Evolutionary conservation across 768 basidiomycete genomes (phyloP).

Genomic region (Pisolithus microcarpus): DNA sequence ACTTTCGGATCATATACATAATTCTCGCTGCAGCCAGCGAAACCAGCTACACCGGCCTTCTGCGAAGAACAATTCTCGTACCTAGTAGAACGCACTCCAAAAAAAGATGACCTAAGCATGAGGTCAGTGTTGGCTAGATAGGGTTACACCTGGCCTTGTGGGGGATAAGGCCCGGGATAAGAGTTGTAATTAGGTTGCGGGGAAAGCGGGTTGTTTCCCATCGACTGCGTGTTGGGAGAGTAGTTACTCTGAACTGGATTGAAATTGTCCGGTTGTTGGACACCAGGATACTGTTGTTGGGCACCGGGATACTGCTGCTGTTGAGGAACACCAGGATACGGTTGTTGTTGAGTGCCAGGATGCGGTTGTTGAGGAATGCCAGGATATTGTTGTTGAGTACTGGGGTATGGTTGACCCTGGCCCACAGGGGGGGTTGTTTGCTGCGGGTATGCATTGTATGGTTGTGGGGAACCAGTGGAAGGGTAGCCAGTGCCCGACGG

Average conservation of each 20-base stretch:
- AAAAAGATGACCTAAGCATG: neutral
- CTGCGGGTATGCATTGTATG: conserved; percentile 5
- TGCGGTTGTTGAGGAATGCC: too few relatives aligned
- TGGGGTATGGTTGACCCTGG: neutral
- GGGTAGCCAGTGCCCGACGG: neutral
- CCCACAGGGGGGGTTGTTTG: conserved; percentile 1
- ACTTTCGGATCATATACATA: too few relatives aligned
- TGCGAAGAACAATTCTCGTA: neutral
- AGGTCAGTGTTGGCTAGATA: conserved; percentile 8
- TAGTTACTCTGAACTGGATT: conserved; percentile 1
- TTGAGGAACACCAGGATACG: too few relatives aligned
- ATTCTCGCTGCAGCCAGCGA: too few relatives aligned
- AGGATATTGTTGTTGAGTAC: neutral
- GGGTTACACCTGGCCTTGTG: conserved; percentile 8
- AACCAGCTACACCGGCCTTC: too few relatives aligned
- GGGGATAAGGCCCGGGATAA: conserved; percentile 6
- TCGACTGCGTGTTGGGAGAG: conserved; percentile 1
- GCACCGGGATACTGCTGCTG: too few relatives aligned
- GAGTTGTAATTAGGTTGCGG: conserved; percentile 13
- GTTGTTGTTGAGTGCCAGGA: too few relatives aligned
- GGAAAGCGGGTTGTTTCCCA: conserved; percentile 1
- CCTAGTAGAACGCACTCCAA: neutral
- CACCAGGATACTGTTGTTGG: too few relatives aligned
- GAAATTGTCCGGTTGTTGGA: too few relatives aligned
- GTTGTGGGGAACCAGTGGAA: conserved; percentile 1